A percentile compares a stretch with the other conserved stretches of the same genome.
phyloP scores from a whole-genome alignment of 2,329 filamentous ascomycete genomes.

The Capronia epimyces region DNA sequence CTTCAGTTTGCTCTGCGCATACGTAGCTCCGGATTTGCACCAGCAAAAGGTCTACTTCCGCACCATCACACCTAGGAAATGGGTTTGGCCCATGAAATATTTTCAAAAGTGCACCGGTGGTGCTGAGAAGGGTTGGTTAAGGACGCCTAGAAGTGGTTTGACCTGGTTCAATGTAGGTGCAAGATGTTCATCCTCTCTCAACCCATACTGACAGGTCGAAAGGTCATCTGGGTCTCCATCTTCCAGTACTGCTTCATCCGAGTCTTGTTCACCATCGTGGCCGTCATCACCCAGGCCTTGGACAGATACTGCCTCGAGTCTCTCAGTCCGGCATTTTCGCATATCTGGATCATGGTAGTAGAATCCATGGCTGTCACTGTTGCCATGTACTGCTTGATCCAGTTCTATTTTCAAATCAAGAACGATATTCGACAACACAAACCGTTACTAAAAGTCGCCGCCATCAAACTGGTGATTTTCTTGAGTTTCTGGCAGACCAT shows the following conservation, averaged over 20 bases:
- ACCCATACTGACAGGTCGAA: background rate
- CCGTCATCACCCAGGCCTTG: conserved; percentile 65
- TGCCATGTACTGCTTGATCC: conserved; percentile 83
- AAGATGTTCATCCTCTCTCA: background rate
- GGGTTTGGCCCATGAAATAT: conserved; percentile 70
- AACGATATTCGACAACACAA: conserved; percentile 61
- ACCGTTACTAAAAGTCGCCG: conserved; percentile 73
- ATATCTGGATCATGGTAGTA: conserved; percentile 72
- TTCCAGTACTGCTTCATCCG: conserved; percentile 84
- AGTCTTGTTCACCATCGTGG: conserved; percentile 71
- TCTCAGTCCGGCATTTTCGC: conserved; percentile 70
- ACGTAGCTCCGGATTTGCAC: conserved; percentile 70
- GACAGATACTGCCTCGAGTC: conserved; percentile 73
- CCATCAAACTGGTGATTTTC: conserved; percentile 89
- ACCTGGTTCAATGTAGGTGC: conserved; percentile 73
- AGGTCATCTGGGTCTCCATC: conserved; percentile 71
- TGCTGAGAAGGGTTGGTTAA: conserved; percentile 60
- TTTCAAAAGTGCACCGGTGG: conserved; percentile 66
- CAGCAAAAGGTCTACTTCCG: conserved; percentile 79
- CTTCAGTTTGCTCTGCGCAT: conserved; percentile 76
- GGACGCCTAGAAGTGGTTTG: conserved; percentile 71
- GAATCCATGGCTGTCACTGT: conserved; percentile 68
- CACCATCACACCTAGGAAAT: conserved; percentile 60
- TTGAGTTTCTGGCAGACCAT: conserved; percentile 79
- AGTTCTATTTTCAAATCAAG: conserved; percentile 77